Conservation (phyloP, 306 rosid genomes). For the Medicago lupulina region DNA sequence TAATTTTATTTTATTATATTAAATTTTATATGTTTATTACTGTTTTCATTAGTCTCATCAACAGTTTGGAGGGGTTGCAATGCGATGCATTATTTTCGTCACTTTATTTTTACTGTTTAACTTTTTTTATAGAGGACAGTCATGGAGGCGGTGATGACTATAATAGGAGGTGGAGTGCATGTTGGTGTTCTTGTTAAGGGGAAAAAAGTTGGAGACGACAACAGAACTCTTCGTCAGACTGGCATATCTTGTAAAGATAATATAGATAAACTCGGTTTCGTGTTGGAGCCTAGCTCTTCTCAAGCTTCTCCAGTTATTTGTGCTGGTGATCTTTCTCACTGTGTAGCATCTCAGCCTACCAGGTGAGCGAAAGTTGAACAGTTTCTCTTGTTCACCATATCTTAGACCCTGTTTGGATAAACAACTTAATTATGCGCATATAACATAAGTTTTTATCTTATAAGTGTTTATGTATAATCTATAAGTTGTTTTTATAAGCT, state of each 20-base stretch:
- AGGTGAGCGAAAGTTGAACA: slow-evolving; percentile 55
- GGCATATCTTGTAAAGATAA: slow-evolving; percentile 81
- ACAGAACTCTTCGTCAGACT: slow-evolving; percentile 75
- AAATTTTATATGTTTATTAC: not conserved
- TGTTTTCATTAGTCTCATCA: slow-evolving; percentile 18
- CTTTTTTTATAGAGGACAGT: slow-evolving; percentile 67
- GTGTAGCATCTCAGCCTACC: slow-evolving; percentile 51
- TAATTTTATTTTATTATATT: not conserved
- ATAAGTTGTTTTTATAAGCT: not conserved
- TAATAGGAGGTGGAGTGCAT: slow-evolving; percentile 71
- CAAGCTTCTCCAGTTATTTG: slow-evolving; percentile 54
- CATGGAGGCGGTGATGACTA: slow-evolving; percentile 79
- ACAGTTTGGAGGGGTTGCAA: slow-evolving; percentile 10
- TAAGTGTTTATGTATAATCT: not conserved
- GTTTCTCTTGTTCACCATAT: slow-evolving; percentile 36
- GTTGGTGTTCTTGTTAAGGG: slow-evolving; percentile 82
- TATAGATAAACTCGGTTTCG: slow-evolving; percentile 70
- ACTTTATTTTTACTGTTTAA: slow-evolving; percentile 21
- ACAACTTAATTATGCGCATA: not conserved
- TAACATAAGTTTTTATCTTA: not conserved
- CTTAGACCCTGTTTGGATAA: not conserved
- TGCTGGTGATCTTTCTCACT: slow-evolving; percentile 53
- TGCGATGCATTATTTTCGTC: not conserved
- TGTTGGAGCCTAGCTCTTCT: slow-evolving; percentile 70
- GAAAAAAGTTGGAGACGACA: slow-evolving; percentile 78